A percentile compares a stretch with the other conserved stretches of the same genome.
Evolutionary conservation across 2,329 filamentous ascomycete genomes (phyloP).

Genomic region (Hypoxylon sp.): DNA sequence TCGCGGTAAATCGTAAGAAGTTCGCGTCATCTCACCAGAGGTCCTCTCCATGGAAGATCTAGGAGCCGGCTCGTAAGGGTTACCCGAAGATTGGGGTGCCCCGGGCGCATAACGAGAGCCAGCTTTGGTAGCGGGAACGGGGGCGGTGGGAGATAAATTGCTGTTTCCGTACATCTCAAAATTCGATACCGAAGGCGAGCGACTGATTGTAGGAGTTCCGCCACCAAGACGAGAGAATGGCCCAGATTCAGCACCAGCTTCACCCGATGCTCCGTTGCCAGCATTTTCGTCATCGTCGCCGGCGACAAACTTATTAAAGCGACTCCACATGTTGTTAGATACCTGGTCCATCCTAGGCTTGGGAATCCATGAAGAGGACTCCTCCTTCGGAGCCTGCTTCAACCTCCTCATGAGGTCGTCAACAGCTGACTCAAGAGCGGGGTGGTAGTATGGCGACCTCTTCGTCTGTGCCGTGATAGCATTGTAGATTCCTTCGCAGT

Average conservation of each 20-base stretch:
- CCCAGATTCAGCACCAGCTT: conserved; percentile 68
- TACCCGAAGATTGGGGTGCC: conserved; percentile 41
- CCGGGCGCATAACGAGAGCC: conserved; percentile 61
- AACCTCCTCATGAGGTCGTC: conserved; percentile 86
- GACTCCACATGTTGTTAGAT: conserved; percentile 86
- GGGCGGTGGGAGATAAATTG: conserved; percentile 45
- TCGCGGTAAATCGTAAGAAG: conserved; percentile 53
- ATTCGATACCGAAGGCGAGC: conserved; percentile 72
- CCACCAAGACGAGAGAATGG: conserved; percentile 84
- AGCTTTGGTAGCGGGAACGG: conserved; percentile 51
- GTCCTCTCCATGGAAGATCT: conserved; percentile 56
- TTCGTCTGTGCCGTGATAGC: conserved; percentile 83
- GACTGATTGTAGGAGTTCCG: conserved; percentile 77
- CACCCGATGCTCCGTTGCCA: conserved; percentile 64
- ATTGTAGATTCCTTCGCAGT: conserved; percentile 83
- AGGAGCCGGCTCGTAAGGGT: conserved; percentile 50
- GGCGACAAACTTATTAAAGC: conserved; percentile 95
- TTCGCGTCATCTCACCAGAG: conserved; percentile 53
- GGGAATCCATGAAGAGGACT: conserved; percentile 85
- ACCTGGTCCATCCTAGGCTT: conserved; percentile 97
- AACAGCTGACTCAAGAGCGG: conserved; percentile 74
- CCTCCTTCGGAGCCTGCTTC: conserved; percentile 84
- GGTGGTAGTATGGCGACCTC: conserved; percentile 86
- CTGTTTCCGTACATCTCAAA: conserved; percentile 75
- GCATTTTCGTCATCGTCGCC: conserved; percentile 81